Evolutionary conservation across 805 yeast species (phyloP).

Genomic region (Blastobotrys parvus): DNA sequence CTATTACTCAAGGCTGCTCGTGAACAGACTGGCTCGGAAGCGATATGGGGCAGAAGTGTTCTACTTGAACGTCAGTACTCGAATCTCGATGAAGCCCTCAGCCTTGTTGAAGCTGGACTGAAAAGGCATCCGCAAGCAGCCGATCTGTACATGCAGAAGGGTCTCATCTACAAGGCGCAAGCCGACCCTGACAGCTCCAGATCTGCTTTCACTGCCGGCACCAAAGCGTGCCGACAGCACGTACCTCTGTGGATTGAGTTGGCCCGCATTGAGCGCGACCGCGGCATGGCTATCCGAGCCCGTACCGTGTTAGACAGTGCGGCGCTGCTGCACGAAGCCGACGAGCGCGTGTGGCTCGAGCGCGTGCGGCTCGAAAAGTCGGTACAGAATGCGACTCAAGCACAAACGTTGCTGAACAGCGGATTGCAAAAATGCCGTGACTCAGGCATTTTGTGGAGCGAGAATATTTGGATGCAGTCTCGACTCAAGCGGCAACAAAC

Average conservation of each 20-base stretch:
- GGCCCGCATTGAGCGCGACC: constrained; percentile 39
- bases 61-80: constrained; percentile 39
- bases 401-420: constrained; percentile 44
- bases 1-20: constrained; percentile 35
- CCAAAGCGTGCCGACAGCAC: constrained; percentile 37
- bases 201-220: constrained; percentile 41
- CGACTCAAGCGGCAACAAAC: constrained; percentile 44
- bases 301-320: constrained; percentile 69
- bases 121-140: constrained; percentile 38
- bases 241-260: constrained; percentile 47
- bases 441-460: constrained; percentile 59
- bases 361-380: constrained; percentile 50
- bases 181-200: constrained; percentile 35
- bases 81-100: constrained; percentile 32
- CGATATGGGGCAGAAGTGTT: constrained; percentile 57
- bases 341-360: constrained; percentile 49
- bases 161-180: constrained; percentile 41
- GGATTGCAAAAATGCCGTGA: constrained; percentile 53
- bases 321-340: constrained; percentile 35
- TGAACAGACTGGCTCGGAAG: constrained; percentile 33
- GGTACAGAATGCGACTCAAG: constrained; percentile 42
- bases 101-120: constrained; percentile 40
- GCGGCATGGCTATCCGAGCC: constrained; percentile 45
- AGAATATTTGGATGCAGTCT: constrained; percentile 38
- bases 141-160: constrained; percentile 54